phyloP scores from a whole-genome alignment of 495 filamentous ascomycete genomes.

The Cryomyces antarcticus region DNA sequence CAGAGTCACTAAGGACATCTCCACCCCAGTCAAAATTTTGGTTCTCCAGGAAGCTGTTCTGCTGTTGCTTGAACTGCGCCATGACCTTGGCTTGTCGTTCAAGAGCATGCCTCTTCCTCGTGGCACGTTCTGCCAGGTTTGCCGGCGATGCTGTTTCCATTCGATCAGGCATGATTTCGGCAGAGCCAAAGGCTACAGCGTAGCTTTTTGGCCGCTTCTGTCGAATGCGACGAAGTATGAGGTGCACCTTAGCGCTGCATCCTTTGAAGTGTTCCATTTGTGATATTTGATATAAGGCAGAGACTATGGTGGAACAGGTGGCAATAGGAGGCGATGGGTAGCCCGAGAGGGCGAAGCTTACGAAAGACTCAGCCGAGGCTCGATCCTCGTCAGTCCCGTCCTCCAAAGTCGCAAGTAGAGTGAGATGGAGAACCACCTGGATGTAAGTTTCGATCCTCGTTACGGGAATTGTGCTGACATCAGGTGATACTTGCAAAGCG shows the following conservation, averaged over 20 bases:
- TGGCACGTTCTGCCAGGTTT: conserved; percentile 49
- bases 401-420: conserved; percentile 64
- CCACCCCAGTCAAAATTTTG: conserved; percentile 79
- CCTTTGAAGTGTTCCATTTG: conserved; percentile 13
- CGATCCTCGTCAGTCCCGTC: conserved; percentile 43
- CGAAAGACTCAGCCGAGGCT: conserved; percentile 38
- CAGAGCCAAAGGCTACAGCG: conserved; percentile 34
- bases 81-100: conserved; percentile 83
- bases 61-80: conserved; percentile 93
- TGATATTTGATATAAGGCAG: conserved; percentile 12
- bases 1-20: conserved; percentile 43
- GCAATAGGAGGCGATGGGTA: conserved; percentile 14
- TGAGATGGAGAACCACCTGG: conserved; percentile 73
- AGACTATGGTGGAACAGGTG: conserved; percentile 9
- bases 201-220: conserved; percentile 58
- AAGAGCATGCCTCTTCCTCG: conserved; percentile 72
- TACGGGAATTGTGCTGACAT: conserved; percentile 32
- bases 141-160: conserved; percentile 34
- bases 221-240: conserved; percentile 72
- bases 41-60: conserved; percentile 76
- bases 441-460: conserved; percentile 81
- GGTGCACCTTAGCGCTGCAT: conserved; percentile 65
- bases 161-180: conserved; percentile 30
- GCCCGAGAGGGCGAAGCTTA: conserved; percentile 43
- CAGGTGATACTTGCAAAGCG: conserved; percentile 15